Evolutionary conservation across 2,329 filamentous ascomycete genomes (phyloP), one percentile per base, ranked within the genome.

Genomic region (Elsinoe australis): DNA sequence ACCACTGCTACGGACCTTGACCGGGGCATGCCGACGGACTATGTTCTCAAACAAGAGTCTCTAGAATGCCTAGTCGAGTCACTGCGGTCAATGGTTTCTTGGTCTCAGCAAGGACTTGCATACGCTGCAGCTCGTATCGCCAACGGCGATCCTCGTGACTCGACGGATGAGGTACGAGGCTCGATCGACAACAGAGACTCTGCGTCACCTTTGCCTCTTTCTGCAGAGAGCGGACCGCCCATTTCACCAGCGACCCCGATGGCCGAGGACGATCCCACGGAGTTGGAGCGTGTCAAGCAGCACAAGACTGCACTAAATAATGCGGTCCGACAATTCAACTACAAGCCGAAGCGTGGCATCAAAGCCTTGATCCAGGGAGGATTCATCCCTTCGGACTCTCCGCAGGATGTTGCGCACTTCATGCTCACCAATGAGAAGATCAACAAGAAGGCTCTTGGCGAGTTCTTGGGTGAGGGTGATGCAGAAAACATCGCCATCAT

Each of bases 271-370:
- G 92, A 98, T 59, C 90, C 90, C 0, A 87, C 82, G 53, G 84
- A 95, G 58, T 72, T 98, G n/a, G 92, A 96, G 60, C 94, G 85
- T 64, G 87, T 89, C 49, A 96, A 96, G 68, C 86, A 89, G 52
- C 79, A 84, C 53, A 98, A 98, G 69, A 96, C 87, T 5, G 92
- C 92, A 0, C 70, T 96, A 52, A 85, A 82, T 46, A 92, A 94
- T 58, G 90, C 85, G 1, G 84, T 95, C 48, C 80, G 83, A 42
- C 84, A 87, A 53, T 98, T 98, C 74, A 98, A 98, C 64, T 95
- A 90, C 72, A 98, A 98, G 64, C 88, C 94, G 0, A 98, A 98
- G 66, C 80, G 85, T 51, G 94, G 92, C 4, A 79, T 98, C 61
- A 95, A 95, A 62, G 69, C 84, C 12, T 68, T 98, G 14, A 62